Conservation (phyloP, 2,329 filamentous ascomycete genomes). For the Cercospora nicotianae region DNA sequence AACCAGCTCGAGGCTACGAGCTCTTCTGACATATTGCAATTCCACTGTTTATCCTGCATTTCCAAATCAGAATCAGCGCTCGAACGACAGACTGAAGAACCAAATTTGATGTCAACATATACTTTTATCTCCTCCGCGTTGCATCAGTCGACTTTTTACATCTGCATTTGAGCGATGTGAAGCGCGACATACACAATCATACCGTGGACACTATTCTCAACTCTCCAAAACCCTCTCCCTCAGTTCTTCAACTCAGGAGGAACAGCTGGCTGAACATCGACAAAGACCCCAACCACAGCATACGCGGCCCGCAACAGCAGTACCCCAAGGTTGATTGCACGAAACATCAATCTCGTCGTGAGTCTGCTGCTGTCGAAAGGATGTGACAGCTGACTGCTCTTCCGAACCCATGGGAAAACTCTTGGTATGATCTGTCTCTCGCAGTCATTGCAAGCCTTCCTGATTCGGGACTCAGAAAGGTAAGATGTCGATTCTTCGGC, state of each 20-base stretch:
- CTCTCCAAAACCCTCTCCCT: too few species aligned
- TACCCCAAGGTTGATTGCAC: neutral
- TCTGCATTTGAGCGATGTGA: too few species aligned
- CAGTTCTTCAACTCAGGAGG: neutral
- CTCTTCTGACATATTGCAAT: neutral
- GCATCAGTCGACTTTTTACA: too few species aligned
- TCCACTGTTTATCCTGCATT: too few species aligned
- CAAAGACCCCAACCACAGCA: neutral
- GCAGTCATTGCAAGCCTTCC: neutral
- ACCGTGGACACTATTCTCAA: too few species aligned
- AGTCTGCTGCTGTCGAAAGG: neutral
- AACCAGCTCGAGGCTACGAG: neutral
- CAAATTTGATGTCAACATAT: too few species aligned
- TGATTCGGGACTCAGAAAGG: neutral
- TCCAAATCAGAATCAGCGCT: too few species aligned
- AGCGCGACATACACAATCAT: too few species aligned
- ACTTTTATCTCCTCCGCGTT: too few species aligned
- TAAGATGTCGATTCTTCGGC: neutral
- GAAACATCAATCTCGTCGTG: neutral
- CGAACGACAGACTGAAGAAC: too few species aligned
- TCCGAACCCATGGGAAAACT: neutral
- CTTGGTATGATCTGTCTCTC: neutral
- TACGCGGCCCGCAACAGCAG: neutral
- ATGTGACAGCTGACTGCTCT: neutral
- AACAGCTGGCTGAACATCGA: neutral